phyloP scores from a whole-genome alignment of 2,329 filamentous ascomycete genomes.

The Pezicula rhizophila region DNA sequence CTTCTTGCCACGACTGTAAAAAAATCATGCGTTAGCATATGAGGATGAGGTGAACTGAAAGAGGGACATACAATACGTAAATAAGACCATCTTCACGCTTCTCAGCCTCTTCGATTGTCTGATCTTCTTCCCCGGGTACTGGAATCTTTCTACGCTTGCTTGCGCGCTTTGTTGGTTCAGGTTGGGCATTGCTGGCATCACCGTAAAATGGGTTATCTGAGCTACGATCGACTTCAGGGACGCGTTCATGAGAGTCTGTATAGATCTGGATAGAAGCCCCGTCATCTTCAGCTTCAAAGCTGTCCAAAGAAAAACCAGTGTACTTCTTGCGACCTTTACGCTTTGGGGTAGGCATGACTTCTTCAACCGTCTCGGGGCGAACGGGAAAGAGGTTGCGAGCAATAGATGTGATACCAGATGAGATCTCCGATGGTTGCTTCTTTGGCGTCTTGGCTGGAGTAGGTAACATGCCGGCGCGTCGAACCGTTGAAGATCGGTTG shows the following conservation, averaged over 20 bases:
- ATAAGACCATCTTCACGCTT: conserved; percentile 69
- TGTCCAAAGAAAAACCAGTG: conserved; percentile 47
- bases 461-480: conserved; percentile 53
- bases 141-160: conserved; percentile 48
- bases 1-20: conserved; percentile 67
- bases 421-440: conserved; percentile 43
- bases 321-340: conserved; percentile 54
- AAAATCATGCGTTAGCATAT: conserved; percentile 20
- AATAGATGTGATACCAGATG: conserved; percentile 46
- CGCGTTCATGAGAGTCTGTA: conserved; percentile 72
- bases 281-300: conserved; percentile 51
- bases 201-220: conserved; percentile 68
- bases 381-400: conserved; percentile 57
- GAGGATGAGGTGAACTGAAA: neutral
- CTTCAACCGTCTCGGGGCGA: conserved; percentile 37
- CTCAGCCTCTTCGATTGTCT: conserved; percentile 43
- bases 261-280: conserved; percentile 62
- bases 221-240: conserved; percentile 62
- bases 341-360: conserved; percentile 52
- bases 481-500: conserved; percentile 10
- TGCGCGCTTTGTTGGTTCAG: conserved; percentile 41
- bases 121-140: conserved; percentile 48
- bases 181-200: conserved; percentile 32
- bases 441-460: conserved; percentile 75
- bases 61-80: conserved; percentile 67